Base-by-base conservation (phyloP, 768 basidiomycete species). In the Lyophyllum decastes region DNA sequence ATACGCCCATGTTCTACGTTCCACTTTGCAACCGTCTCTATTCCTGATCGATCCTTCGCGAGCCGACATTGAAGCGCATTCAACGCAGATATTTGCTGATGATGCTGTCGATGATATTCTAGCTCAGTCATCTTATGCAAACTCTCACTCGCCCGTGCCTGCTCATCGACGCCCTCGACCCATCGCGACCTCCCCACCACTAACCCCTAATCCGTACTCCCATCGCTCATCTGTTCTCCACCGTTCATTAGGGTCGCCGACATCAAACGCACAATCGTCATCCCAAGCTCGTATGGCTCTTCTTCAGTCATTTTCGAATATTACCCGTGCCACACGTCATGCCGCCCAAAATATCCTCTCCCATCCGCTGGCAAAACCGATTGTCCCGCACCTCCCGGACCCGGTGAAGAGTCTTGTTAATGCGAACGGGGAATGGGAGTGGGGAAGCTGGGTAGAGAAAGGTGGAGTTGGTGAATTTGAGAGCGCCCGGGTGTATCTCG, bases 401-500 rank as follows among this genome's bases (percentile, higher is more conserved):
- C 95, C 96, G 0, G 94, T 98, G 43, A 85, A 84, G 62, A 94
- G 90, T 56, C 82, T 98, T 47, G 94, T 97, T 1, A 91, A 87
- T 66, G 95, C 87, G 0, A 88, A 88, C 51, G 95, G 95, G 17
- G 95, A 96, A 69, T 86, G 88, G 75, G 91, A 96, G 65, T 96
- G 94, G 89, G 88, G 91, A 4, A 92, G 91, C 62, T 94, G 92
- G 92, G 91, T 93, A 0, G 93, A 95, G 71, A 91, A 91, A 68
- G 89, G 92, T 33, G 91, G 94, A 0, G 92, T 97, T 2, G 94
- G 94, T 6, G 95, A 97, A 70, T 98, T 96, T 70, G 97, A 98
- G 73, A 92, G 92, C 58, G 97, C 97, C 0, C 81, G 95, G 4
- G 92, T 98, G 7, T 98, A 98, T 70, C 84, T 99, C 9, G 97